Base-by-base conservation (phyloP, 73 alveolate species). In the Paraurostyla sp. region DNA sequence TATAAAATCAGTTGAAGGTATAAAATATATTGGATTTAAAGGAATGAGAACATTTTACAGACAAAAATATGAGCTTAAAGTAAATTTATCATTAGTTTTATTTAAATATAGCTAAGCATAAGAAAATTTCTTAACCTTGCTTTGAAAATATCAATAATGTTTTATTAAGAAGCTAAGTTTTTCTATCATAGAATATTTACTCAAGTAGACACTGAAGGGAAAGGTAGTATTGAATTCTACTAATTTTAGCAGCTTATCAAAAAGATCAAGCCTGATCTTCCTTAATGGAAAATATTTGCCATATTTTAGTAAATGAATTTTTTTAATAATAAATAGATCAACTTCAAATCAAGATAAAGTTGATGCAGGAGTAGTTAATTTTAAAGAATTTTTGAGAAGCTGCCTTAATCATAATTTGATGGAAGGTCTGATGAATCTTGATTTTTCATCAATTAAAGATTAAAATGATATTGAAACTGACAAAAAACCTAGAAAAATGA, bases 401-500 rank as follows among this genome's bases (percentile, higher is more conserved):
- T 73, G 86, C 71, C 29, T 73, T 32, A 73, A 43, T 29, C 86
- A 48, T 27, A 43, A 27, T 16, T 32, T 73, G 33, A 73, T 73
- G 86, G 86, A 73, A 30, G 86, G 86, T 6, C 71, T 73, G 32
- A 73, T 73, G 86, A 73, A 73, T 25, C 41, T 65, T 13, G 82
- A 65, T 38, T 65, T 65, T 58, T 65, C 82, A 2, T 35, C 59
- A 1, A 65, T 65, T 13, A 65, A 65, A 30, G 82, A 65, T 13
- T 20, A 60, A 7, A 18, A 65, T 6, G 58, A 38, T 30, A 7
- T 38, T 6, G 82, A 65, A 7, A 38, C 32, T 16, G 82, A 65
- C 9, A 38, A n/a, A n/a, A n/a, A n/a, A n/a, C n/a, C n/a, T n/a
- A n/a, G n/a, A n/a, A n/a, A n/a, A n/a, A n/a, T n/a, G n/a, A n/a